Evolutionary conservation across 2,329 filamentous ascomycete genomes (phyloP).

Genomic region (Diplodia sapinea): DNA sequence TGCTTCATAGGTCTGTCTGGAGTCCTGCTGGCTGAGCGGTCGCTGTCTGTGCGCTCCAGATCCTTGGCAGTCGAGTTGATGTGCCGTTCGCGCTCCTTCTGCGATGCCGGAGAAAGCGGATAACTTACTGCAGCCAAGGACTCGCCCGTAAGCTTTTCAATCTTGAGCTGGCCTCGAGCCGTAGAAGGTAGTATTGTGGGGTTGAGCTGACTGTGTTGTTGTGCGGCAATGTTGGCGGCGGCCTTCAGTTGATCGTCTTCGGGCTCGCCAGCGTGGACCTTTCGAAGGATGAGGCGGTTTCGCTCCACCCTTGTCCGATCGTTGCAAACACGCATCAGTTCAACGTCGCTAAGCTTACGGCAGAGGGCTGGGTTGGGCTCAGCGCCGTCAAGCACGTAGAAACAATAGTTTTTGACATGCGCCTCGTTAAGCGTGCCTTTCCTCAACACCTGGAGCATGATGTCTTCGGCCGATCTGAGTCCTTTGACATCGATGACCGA

Average conservation of each 20-base stretch:
- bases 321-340: constrained; percentile 89
- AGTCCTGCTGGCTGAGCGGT: constrained; percentile 44
- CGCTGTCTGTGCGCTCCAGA: constrained; percentile 50
- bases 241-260: constrained; percentile 84
- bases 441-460: constrained; percentile 84
- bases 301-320: constrained; percentile 84
- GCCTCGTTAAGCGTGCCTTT: constrained; percentile 90
- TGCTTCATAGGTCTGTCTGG: constrained; percentile 67
- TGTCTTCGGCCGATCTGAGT: constrained; percentile 89
- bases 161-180: constrained; percentile 81
- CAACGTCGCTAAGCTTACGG: constrained; percentile 81
- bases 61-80: constrained; percentile 59
- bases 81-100: constrained; percentile 69
- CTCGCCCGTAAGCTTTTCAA: constrained; percentile 88
- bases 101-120: constrained; percentile 80
- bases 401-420: constrained; percentile 94
- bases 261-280: constrained; percentile 90
- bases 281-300: constrained; percentile 86
- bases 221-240: constrained; percentile 85
- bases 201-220: constrained; percentile 74
- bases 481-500: constrained; percentile 93
- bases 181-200: constrained; percentile 63
- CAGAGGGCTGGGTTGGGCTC: constrained; percentile 83
- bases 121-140: constrained; percentile 84
- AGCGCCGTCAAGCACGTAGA: constrained; percentile 87